These are phyloP conservation scores for Hanseniaspora meyeri DNA, from an alignment of 805 yeast species.

Conservation along the genomic window DNA sequence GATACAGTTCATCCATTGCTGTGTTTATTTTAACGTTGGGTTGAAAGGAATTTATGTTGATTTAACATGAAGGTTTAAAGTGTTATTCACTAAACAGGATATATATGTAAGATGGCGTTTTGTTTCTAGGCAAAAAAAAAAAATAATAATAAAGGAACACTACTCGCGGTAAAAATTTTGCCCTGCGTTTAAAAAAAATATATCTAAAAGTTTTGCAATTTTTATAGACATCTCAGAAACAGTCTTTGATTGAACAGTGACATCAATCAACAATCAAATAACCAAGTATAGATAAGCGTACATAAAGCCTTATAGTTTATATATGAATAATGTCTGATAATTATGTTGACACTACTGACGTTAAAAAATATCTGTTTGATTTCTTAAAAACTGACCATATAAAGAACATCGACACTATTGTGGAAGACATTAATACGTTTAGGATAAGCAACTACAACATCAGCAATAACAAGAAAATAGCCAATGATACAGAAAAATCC, in stretches of 20 bases:
- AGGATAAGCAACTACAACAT: constrained; percentile 4
- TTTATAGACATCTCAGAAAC: neutral
- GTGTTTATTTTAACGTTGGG: neutral
- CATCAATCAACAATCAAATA: neutral
- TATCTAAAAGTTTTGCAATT: neutral
- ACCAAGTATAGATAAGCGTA: neutral
- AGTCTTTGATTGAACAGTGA: neutral
- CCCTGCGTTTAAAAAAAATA: neutral
- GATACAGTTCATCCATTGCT: neutral
- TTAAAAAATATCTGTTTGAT: constrained; percentile 1
- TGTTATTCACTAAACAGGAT: neutral
- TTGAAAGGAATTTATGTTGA: too few relatives aligned
- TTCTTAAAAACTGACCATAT: neutral
- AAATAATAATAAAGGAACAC: neutral
- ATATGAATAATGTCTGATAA: neutral
- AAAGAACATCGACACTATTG: constrained; percentile 3
- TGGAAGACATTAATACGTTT: neutral
- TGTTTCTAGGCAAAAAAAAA: neutral
- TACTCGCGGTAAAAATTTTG: neutral
- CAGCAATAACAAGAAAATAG: neutral
- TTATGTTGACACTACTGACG: neutral
- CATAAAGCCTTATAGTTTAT: too few relatives aligned
- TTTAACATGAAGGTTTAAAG: neutral
- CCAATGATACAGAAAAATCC: neutral
- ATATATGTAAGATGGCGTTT: neutral